Conservation (phyloP, 2,329 filamentous ascomycete species). For the Pseudogymnoascus sp. region DNA sequence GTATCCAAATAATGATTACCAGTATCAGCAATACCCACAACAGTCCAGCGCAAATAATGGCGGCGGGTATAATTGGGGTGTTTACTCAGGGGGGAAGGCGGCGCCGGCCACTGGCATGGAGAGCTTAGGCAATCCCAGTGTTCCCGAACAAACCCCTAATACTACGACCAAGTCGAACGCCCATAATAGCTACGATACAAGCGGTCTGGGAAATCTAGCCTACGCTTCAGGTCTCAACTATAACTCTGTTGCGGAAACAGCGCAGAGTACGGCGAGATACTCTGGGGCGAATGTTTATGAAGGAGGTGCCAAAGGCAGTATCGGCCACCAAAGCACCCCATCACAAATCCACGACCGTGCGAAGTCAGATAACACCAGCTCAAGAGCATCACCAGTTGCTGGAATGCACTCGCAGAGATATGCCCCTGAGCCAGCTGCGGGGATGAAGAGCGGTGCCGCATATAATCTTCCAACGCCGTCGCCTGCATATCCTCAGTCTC, state of each 20-base stretch:
- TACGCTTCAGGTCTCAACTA: constrained; percentile 6
- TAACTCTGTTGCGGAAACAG: background rate
- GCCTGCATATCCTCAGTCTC: background rate
- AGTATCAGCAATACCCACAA: constrained; percentile 7
- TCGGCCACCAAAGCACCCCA: background rate
- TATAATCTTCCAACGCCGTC: constrained; percentile 5
- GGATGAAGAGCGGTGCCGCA: background rate
- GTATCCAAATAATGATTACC: constrained; percentile 1
- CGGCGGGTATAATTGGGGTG: constrained; percentile 2
- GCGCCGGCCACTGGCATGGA: background rate
- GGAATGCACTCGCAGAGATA: background rate
- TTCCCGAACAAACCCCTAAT: background rate
- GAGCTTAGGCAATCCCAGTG: background rate
- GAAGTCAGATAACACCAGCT: background rate
- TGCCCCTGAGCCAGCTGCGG: background rate
- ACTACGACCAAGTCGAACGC: background rate
- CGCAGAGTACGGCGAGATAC: background rate
- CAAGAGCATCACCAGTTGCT: background rate
- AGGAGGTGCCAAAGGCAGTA: background rate
- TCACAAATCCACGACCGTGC: background rate
- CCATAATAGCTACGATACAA: constrained; percentile 4
- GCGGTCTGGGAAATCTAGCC: constrained; percentile 6
- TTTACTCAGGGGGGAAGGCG: background rate
- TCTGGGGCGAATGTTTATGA: background rate
- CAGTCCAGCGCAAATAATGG: background rate